Conservation (phyloP, 129 eudicot species). For the Erigeron canadensis region DNA sequence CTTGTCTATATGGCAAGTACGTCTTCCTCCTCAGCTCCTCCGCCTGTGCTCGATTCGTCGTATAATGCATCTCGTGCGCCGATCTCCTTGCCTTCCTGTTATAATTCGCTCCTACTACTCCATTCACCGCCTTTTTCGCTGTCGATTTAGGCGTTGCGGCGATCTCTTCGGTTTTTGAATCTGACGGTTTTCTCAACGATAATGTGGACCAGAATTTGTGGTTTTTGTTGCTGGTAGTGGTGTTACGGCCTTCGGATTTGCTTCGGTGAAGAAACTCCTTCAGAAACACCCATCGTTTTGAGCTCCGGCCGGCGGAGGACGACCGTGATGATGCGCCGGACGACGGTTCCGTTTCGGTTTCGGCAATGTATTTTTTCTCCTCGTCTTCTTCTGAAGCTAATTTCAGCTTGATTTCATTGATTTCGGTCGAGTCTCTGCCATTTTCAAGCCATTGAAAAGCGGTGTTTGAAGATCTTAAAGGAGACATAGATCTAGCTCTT, state of each 20-base stretch:
- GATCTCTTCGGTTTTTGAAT: slow-evolving; percentile 14
- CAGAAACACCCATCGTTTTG: slow-evolving; percentile 76
- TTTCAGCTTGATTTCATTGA: slow-evolving; percentile 20
- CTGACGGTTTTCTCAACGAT: slow-evolving; percentile 42
- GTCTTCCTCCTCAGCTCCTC: slow-evolving; percentile 97
- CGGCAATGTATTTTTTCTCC: background rate
- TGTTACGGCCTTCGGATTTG: slow-evolving; percentile 78
- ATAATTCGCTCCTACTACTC: slow-evolving; percentile 34
- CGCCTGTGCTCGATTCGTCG: slow-evolving; percentile 69
- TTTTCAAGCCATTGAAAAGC: slow-evolving; percentile 47
- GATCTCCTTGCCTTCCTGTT: slow-evolving; percentile 49
- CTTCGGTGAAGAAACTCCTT: slow-evolving; percentile 81
- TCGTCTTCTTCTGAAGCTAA: slow-evolving; percentile 12
- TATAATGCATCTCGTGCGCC: slow-evolving; percentile 78
- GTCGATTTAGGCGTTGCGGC: slow-evolving; percentile 9
- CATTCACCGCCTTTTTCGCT: slow-evolving; percentile 46
- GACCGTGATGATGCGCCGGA: slow-evolving; percentile 71
- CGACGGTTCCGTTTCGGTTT: slow-evolving; percentile 43
- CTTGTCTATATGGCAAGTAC: slow-evolving; percentile 78
- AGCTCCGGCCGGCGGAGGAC: slow-evolving; percentile 70
- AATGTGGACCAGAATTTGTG: slow-evolving; percentile 66
- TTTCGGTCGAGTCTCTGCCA: slow-evolving; percentile 27
- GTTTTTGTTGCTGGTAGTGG: slow-evolving; percentile 25
- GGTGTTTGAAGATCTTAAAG: slow-evolving; percentile 38
- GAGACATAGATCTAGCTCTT: slow-evolving; percentile 83